phyloP scores from a whole-genome alignment of 2,329 filamentous ascomycete species.

The Venturia effusa region DNA sequence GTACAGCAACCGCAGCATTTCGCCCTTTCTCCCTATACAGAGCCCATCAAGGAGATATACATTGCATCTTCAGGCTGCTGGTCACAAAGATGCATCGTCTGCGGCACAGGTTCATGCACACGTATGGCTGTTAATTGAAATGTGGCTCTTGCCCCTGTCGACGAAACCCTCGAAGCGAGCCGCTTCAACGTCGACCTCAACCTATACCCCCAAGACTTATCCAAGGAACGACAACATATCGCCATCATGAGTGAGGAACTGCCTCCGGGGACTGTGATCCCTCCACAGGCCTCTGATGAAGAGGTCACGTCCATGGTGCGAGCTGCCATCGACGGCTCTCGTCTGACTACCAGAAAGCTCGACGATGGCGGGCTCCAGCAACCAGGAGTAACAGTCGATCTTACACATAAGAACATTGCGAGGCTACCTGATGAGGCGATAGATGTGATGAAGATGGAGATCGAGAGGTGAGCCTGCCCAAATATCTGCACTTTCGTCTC shows the following conservation, averaged over 20 bases:
- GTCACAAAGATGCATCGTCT: neutral
- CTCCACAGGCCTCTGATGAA: constrained; percentile 32
- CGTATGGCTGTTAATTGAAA: neutral
- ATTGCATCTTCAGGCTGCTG: neutral
- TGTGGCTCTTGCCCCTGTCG: constrained; percentile 2
- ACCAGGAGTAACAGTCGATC: constrained; percentile 65
- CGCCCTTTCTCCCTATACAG: neutral
- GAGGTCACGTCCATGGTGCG: constrained; percentile 56
- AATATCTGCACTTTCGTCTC: neutral
- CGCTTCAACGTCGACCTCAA: neutral
- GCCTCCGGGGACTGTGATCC: neutral
- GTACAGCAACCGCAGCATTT: neutral
- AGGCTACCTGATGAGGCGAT: constrained; percentile 63
- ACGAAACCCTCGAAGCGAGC: neutral
- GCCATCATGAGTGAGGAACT: constrained; percentile 10
- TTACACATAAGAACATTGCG: constrained; percentile 65
- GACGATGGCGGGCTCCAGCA: constrained; percentile 46
- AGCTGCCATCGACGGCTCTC: constrained; percentile 56
- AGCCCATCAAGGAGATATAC: neutral
- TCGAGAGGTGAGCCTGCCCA: constrained; percentile 48
- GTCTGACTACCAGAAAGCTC: constrained; percentile 46
- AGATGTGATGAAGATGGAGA: constrained; percentile 61
- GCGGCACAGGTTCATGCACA: neutral
- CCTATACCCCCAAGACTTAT: neutral
- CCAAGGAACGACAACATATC: neutral